These are phyloP conservation scores for Teunomyces gatunensis DNA, from an alignment of 805 yeast species.

Conservation along the genomic window DNA sequence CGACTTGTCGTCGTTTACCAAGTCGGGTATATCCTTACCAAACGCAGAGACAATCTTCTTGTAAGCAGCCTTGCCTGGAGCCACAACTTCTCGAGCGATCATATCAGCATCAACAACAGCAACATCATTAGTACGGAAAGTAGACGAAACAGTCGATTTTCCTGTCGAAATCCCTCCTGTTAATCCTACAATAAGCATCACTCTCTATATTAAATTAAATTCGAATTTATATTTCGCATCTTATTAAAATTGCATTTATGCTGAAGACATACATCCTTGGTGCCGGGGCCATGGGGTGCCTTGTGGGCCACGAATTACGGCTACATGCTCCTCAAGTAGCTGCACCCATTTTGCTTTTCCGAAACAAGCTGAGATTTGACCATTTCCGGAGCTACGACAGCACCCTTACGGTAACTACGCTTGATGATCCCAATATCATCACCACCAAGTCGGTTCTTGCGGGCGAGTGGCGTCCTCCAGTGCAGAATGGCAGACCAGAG, in stretches of 20 bases:
- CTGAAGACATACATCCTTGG: constrained; percentile 43
- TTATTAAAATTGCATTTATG: constrained; percentile 14
- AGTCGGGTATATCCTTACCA: constrained; percentile 48
- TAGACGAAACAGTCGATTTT: constrained; percentile 80
- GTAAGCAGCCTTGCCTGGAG: constrained; percentile 76
- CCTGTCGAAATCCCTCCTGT: constrained; percentile 99
- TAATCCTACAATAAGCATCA: constrained; percentile 87
- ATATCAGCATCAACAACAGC: constrained; percentile 85
- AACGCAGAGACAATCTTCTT: constrained; percentile 62
- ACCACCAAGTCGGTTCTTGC: constrained; percentile 14
- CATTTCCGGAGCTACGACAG: constrained; percentile 41
- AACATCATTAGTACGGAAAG: constrained; percentile 48
- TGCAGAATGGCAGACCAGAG: constrained; percentile 5
- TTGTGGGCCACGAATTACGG: constrained; percentile 47
- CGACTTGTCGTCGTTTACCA: constrained; percentile 39
- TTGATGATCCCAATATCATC: constrained; percentile 16
- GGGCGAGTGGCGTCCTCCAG: constrained; percentile 24
- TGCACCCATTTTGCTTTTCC: constrained; percentile 35
- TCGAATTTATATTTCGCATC: constrained; percentile 30
- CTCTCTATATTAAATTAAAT: background rate
- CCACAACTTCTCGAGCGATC: constrained; percentile 82
- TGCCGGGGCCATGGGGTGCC: constrained; percentile 52
- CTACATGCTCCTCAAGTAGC: constrained; percentile 39
- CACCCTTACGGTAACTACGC: constrained; percentile 23
- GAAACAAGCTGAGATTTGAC: constrained; percentile 38